phyloP scores from a whole-genome alignment of 768 basidiomycete genomes.

The Kwoniella europaea region DNA sequence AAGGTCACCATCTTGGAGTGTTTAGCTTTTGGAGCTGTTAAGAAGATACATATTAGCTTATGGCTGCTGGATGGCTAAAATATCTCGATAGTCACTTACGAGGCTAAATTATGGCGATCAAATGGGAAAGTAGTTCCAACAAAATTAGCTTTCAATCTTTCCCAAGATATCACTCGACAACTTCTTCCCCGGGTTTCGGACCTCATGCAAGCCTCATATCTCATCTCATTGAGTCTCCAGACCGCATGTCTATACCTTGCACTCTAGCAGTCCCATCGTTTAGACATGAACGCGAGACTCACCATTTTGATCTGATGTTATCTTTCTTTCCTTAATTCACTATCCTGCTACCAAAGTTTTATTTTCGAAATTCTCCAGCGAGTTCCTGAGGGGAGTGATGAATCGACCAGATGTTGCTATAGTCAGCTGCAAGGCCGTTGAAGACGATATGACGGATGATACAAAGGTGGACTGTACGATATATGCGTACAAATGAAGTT shows the following conservation, averaged over 20 bases:
- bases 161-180: neutral
- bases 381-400: no score
- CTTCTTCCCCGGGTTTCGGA: neutral
- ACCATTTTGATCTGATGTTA: constrained; percentile 19
- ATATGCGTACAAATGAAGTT: no score
- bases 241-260: neutral
- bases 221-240: no score
- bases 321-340: constrained; percentile 5
- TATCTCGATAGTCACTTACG: constrained; percentile 15
- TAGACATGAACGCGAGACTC: constrained; percentile 2
- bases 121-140: no score
- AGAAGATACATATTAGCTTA: neutral
- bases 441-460: no score
- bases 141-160: no score
- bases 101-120: constrained; percentile 13
- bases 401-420: no score
- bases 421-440: no score
- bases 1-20: constrained; percentile 97
- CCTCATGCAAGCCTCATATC: neutral
- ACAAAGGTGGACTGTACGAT: no score
- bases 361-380: neutral
- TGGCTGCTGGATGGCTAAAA: no score
- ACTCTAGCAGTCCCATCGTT: neutral
- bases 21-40: constrained; percentile 81
- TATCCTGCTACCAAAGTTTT: neutral